Evolutionary conservation across 371 early-diverging fungal genomes (phyloP).

Genomic region (Funneliformis caledonium): DNA sequence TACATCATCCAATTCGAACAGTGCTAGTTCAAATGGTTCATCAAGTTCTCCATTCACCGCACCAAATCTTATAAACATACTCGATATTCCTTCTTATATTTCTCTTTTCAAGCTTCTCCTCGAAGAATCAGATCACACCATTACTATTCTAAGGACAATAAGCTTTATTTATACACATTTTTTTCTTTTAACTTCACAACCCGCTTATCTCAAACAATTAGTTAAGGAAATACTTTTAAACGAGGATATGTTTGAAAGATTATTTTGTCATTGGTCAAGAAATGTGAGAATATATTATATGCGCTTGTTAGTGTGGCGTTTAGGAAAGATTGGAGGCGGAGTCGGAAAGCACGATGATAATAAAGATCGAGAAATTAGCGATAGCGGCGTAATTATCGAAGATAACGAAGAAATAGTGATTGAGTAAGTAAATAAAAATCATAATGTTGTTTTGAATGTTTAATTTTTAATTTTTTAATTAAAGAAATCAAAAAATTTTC

Average conservation of each 20-base stretch:
- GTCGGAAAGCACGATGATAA: not conserved
- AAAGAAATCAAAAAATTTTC: not conserved
- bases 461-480: not conserved
- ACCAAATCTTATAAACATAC: conserved; percentile 51
- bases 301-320: conserved; percentile 58
- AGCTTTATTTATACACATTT: conserved; percentile 62
- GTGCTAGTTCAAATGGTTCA: not conserved
- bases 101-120: conserved; percentile 54
- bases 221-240: conserved; percentile 52
- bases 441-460: not conserved
- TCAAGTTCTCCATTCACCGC: conserved; percentile 31
- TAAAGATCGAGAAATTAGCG: not conserved
- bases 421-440: conserved; percentile 6
- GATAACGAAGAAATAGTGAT: conserved; percentile 14
- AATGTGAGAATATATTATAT: conserved; percentile 60
- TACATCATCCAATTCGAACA: conserved; percentile 21
- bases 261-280: conserved; percentile 61
- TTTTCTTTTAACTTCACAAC: conserved; percentile 52
- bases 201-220: conserved; percentile 50
- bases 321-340: conserved; percentile 46
- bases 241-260: conserved; percentile 54
- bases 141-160: conserved; percentile 55
- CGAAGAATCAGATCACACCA: conserved; percentile 55
- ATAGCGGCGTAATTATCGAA: conserved; percentile 10
- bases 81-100: conserved; percentile 48